Percentiles rank a stretch among this genome's conserved stretches.
Evolutionary conservation across 2,329 filamentous ascomycete genomes (phyloP).

Genomic region (Knufia petricola): DNA sequence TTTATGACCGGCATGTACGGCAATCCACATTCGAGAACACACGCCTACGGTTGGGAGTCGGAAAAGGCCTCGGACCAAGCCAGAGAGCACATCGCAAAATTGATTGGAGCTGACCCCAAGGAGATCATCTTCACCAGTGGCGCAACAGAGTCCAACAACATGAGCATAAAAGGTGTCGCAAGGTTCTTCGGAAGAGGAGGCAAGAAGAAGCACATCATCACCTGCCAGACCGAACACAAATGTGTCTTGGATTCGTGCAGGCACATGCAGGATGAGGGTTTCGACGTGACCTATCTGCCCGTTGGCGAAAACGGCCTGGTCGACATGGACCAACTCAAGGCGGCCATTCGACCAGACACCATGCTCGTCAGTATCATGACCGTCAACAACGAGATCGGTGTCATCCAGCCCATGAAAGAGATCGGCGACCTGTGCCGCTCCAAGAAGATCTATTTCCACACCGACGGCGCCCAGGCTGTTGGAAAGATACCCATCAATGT

Average conservation of each 20-base stretch:
- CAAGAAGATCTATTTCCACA: constrained; percentile 97
- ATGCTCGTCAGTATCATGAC: constrained; percentile 94
- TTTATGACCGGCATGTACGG: constrained; percentile 89
- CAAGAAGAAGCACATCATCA: constrained; percentile 98
- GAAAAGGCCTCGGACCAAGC: constrained; percentile 88
- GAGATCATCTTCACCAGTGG: constrained; percentile 99
- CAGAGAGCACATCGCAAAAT: constrained; percentile 66
- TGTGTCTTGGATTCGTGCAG: constrained; percentile 95
- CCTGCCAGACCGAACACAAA: constrained; percentile 96
- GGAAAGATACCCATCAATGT: constrained; percentile 96
- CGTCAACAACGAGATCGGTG: constrained; percentile 98
- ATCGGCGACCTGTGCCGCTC: constrained; percentile 86
- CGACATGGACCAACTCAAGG: constrained; percentile 72
- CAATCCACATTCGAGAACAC: constrained; percentile 93
- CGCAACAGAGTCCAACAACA: constrained; percentile 97
- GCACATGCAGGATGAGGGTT: constrained; percentile 93
- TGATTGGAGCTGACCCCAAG: constrained; percentile 91
- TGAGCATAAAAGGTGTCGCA: constrained; percentile 98
- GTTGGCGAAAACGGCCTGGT: constrained; percentile 81
- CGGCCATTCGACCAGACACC: constrained; percentile 83
- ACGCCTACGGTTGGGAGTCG: constrained; percentile 97
- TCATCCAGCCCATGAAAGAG: constrained; percentile 91
- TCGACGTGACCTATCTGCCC: constrained; percentile 91
- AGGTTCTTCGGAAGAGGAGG: constrained; percentile 85
- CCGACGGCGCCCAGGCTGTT: constrained; percentile 92